Base-by-base conservation (phyloP, 192 early-diverging fungal genomes). In the Rhizophagus sp. region DNA sequence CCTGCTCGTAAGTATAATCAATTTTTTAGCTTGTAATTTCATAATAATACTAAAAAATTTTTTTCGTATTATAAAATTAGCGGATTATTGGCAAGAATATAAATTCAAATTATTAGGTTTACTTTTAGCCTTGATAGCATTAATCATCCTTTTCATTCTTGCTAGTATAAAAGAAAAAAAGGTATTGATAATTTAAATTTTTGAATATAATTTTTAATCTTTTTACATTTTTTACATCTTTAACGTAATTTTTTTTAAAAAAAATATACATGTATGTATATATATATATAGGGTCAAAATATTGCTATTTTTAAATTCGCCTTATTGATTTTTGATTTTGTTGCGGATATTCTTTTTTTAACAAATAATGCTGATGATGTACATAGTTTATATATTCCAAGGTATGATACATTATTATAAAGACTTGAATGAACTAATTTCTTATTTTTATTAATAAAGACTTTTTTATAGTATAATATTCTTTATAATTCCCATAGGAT, bases 261-360 rank as follows among this genome's bases (percentile, higher is more conserved):
- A 30, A 30, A 30, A 30, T 1, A 30, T 30, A 30, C 1, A 30
- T 0, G 1, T 1, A 1, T 30, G 1, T 30, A 30, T 30, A 30
- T 30, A 30, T 30, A 1, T 30, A 30, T 30, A 30, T 47, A 76
- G 75, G 75, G 61, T 64, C 3, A 41, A n/a, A 76, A 76, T 24
- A 15, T 62, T 17, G 75, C 39, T n/a, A 64, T 76, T 15, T 64
- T 76, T 34, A 62, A 64, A 64, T 12, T 76, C n/a, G 75, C 11
- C 1, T 24, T 76, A 4, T 36, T 64, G 4, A 63, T 65, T 41
- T 41, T 76, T 64, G 75, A 76, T 64, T 36, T 76, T n/a, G 1
- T 39, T 3, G 15, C 64, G n/a, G 75, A 76, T 76, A 25, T 44
- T 22, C 25, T 76, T 12, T 76, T 76, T 36, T 0, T 76, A 2